These are phyloP conservation scores for Nemania abortiva DNA, from an alignment of 2,329 filamentous ascomycete species.

Conservation along the genomic window DNA sequence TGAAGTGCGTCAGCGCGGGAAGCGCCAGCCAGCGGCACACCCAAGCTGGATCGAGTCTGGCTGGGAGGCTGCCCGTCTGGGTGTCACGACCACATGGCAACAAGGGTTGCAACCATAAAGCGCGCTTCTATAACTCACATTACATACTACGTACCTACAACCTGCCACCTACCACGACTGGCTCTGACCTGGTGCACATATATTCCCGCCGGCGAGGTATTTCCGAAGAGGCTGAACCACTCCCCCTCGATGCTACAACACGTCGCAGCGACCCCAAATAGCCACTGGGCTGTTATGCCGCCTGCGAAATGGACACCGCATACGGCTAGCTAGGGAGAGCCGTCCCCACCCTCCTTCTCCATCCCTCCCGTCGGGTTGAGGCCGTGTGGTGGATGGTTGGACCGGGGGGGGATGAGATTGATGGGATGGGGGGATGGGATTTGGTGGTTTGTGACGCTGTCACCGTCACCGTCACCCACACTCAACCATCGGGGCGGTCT, in stretches of 20 bases:
- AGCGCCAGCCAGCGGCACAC: conserved; percentile 19
- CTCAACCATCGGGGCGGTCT: conserved; percentile 12
- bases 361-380: conserved; percentile 8
- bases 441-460: conserved; percentile 21
- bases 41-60: conserved; percentile 23
- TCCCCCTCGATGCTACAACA: conserved; percentile 28
- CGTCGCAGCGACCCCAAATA: conserved; percentile 27
- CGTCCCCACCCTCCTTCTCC: not conserved
- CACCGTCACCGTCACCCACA: conserved; percentile 17
- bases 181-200: not conserved
- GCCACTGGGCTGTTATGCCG: conserved; percentile 22
- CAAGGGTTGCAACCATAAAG: conserved; percentile 41
- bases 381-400: conserved; percentile 12
- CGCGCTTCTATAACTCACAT: conserved; percentile 9
- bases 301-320: conserved; percentile 12
- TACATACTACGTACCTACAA: not conserved
- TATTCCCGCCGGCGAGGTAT: conserved; percentile 22
- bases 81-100: conserved; percentile 47
- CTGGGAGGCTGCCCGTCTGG: conserved; percentile 20
- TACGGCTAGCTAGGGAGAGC: not conserved
- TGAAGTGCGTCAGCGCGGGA: conserved; percentile 30
- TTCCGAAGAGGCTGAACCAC: conserved; percentile 45
- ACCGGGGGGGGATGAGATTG: not conserved
- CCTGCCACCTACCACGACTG: too few relatives aligned
- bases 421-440: not conserved